A percentile compares a stretch with the other conserved stretches of the same genome.
Conservation (phyloP, 192 early-diverging fungal species). For the Rhizophagus clarus region DNA sequence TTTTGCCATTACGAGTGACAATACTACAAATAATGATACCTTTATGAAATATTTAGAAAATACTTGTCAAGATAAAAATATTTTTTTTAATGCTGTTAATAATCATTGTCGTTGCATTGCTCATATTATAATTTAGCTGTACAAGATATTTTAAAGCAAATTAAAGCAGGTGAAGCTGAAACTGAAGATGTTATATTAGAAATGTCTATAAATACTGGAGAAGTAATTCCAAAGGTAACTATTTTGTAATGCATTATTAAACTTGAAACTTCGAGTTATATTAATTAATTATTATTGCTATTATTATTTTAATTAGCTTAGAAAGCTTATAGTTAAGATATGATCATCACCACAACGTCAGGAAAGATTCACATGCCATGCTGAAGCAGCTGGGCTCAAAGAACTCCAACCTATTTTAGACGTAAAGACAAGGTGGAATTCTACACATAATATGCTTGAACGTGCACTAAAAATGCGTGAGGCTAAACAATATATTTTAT, state of each 20-base stretch:
- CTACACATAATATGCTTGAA: background rate
- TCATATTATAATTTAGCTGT: slow-evolving; percentile 15
- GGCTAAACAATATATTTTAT: background rate
- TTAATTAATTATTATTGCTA: background rate
- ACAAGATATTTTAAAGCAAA: background rate
- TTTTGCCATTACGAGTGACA: slow-evolving; percentile 17
- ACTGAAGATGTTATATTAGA: slow-evolving; percentile 1
- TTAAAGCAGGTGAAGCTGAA: background rate
- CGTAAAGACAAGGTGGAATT: slow-evolving; percentile 13
- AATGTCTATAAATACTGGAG: background rate
- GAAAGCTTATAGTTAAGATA: slow-evolving; percentile 16
- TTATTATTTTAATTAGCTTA: background rate
- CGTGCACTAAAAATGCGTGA: background rate
- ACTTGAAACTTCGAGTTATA: background rate
- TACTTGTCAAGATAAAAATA: slow-evolving; percentile 8
- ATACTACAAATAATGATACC: slow-evolving; percentile 15
- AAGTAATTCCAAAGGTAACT: background rate
- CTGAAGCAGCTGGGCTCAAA: background rate
- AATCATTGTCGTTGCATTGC: slow-evolving; percentile 10
- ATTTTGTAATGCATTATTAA: background rate
- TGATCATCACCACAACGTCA: slow-evolving; percentile 8
- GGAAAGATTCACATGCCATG: background rate
- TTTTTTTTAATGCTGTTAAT: background rate
- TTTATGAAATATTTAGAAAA: slow-evolving; percentile 15
- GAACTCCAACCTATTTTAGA: background rate